Evolutionary conservation across 129 eudicot species (phyloP), one percentile per base, ranked within the genome.

Genomic region (Tagetes patula): DNA sequence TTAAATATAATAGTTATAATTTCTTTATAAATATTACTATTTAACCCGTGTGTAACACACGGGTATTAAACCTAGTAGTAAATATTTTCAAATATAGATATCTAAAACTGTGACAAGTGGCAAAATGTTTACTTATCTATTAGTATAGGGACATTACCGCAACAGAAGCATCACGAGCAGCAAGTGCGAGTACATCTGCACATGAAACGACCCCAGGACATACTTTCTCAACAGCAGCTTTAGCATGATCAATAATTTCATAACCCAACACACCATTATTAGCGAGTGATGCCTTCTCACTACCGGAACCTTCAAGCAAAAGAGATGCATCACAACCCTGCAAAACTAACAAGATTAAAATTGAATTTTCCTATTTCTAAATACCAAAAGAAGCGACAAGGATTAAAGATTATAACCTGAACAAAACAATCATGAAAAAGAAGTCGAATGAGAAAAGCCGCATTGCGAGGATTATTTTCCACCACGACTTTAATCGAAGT

Each of bases 141-240:
- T 20, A 20, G 27, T 20, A 20, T 20, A 20, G 27, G 27, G 27
- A 20, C 27, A 20, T 2, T 55, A 56, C 63, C 63, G 63, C 63
- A 0, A 56, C 82, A 6, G 87, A 85, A 0, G 88, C 87, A 30
- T 88, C 96, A 34, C 91, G 76, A 1, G 91, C 91, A 4, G 96
- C 87, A 78, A 88, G 59, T 0, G 87, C 73, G 7, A 88, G 77
- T 45, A 88, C 77, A 47, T 88, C 96, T 0, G 91, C 82, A 74
- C 96, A 88, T 0, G 96, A 88, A 38, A 88, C 91, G 43, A 79
- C 77, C n/a, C 55, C 77, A 5, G 91, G 96, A 53, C 96, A 88
- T 20, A 54, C 65, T 39, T 65, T 67, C 70, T 88, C 96, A 3
- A 86, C 80, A 32, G 61, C 66, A 48, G 85, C 42, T 68, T 88